Conservation (phyloP, 495 filamentous ascomycete species). For the Terfezia claveryi region DNA sequence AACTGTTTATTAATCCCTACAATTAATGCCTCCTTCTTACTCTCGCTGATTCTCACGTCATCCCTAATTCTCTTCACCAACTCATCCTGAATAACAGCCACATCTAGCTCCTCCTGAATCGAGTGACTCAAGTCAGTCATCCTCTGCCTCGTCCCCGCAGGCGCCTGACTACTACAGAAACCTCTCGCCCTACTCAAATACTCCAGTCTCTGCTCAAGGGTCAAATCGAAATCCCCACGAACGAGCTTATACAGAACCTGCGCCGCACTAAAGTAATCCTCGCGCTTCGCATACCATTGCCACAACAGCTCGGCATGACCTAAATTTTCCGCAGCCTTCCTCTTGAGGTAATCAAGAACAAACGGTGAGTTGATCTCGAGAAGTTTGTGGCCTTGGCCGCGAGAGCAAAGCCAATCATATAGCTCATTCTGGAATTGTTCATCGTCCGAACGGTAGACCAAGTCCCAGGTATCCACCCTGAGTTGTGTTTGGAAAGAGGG, state of each 20-base stretch:
- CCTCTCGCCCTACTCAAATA: conserved; percentile 68
- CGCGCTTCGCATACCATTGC: conserved; percentile 60
- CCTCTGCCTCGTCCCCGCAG: conserved; percentile 14
- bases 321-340: conserved; percentile 42
- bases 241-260: conserved; percentile 66
- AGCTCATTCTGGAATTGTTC: conserved; percentile 84
- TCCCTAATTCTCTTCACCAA: conserved; percentile 55
- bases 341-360: conserved; percentile 67
- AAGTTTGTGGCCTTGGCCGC: conserved; percentile 62
- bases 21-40: conserved; percentile 38
- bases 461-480: conserved; percentile 62
- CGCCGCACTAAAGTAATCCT: conserved; percentile 64
- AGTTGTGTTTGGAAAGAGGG: conserved; percentile 51
- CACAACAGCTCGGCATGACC: conserved; percentile 79
- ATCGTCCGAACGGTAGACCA: conserved; percentile 66
- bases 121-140: conserved; percentile 42
- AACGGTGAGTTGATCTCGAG: conserved; percentile 62
- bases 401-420: conserved; percentile 86
- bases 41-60: conserved; percentile 41
- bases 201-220: conserved; percentile 58
- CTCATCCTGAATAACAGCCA: conserved; percentile 89
- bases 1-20: conserved; percentile 50
- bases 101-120: conserved; percentile 66
- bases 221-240: conserved; percentile 51
- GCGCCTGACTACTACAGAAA: conserved; percentile 14